Evolutionary conservation across 257 asterid species (phyloP).

Genomic region (Craterostigma plantagineum): DNA sequence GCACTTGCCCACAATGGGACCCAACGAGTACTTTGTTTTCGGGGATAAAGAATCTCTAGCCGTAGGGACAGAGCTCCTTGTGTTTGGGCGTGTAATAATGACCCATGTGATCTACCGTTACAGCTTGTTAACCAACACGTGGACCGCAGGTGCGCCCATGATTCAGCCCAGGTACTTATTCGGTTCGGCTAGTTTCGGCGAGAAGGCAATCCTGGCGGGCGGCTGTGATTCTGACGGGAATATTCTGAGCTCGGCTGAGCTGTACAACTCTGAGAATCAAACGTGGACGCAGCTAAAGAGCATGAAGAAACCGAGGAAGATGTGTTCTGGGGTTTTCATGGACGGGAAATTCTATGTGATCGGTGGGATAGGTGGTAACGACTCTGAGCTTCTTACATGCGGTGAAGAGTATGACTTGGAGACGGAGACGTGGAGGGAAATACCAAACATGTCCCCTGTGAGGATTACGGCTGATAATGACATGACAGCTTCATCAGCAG

Average conservation of each 20-base stretch:
- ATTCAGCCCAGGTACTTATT: slow-evolving; percentile 67
- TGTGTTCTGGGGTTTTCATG: slow-evolving; percentile 78
- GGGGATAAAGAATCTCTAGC: slow-evolving; percentile 92
- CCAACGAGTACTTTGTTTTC: slow-evolving; percentile 50
- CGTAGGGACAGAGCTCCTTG: slow-evolving; percentile 92
- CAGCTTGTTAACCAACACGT: slow-evolving; percentile 63
- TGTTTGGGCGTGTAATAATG: slow-evolving; percentile 58
- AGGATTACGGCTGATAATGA: slow-evolving; percentile 16
- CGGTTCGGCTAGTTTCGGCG: slow-evolving; percentile 69
- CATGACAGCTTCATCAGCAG: slow-evolving; percentile 36
- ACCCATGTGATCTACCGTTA: slow-evolving; percentile 61
- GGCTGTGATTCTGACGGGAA: slow-evolving; percentile 48
- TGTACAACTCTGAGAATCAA: slow-evolving; percentile 41
- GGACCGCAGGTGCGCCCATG: slow-evolving; percentile 83
- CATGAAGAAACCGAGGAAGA: slow-evolving; percentile 57
- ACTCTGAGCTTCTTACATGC: slow-evolving; percentile 29
- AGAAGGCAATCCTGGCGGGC: slow-evolving; percentile 66
- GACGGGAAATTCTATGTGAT: slow-evolving; percentile 56
- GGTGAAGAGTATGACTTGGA: slow-evolving; percentile 57
- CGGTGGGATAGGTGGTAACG: slow-evolving; percentile 57
- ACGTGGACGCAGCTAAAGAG: slow-evolving; percentile 48
- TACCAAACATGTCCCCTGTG: slow-evolving; percentile 56
- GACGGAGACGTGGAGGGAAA: slow-evolving; percentile 38
- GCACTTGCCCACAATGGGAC: slow-evolving; percentile 60
- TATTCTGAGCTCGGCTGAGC: slow-evolving; percentile 48